Percentiles rank a stretch among this genome's conserved stretches.
phyloP scores from a whole-genome alignment of 2,329 filamentous ascomycete genomes.

The Pestalotiopsis sp. region DNA sequence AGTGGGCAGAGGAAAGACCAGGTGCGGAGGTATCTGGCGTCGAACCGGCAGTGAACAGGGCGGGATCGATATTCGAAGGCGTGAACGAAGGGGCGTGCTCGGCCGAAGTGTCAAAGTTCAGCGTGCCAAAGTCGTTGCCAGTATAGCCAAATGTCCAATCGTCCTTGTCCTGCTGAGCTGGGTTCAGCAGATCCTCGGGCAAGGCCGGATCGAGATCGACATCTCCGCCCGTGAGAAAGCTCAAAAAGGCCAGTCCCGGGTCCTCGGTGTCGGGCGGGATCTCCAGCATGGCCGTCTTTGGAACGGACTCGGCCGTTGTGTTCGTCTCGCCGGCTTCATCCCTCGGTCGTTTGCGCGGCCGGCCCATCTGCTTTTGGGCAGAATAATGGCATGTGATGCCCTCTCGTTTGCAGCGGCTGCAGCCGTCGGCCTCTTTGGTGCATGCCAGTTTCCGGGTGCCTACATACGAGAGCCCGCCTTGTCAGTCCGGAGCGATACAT shows the following conservation, averaged over 20 bases:
- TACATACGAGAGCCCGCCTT: constrained; percentile 28
- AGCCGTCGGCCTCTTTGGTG: constrained; percentile 63
- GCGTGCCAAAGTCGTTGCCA: constrained; percentile 24
- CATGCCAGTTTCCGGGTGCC: constrained; percentile 67
- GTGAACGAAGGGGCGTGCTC: constrained; percentile 23
- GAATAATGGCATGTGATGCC: constrained; percentile 63
- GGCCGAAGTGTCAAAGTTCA: constrained; percentile 27
- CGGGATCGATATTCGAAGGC: constrained; percentile 29
- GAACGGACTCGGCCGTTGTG: constrained; percentile 15
- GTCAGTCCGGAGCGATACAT: constrained; percentile 4
- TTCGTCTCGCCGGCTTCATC: constrained; percentile 21
- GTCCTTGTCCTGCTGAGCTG: constrained; percentile 12
- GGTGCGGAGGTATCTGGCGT: constrained; percentile 25
- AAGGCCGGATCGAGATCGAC: constrained; percentile 16
- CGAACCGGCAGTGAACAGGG: constrained; percentile 23
- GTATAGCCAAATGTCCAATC: constrained; percentile 23
- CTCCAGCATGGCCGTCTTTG: constrained; percentile 28
- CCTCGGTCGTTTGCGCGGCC: constrained; percentile 59
- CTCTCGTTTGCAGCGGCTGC: constrained; percentile 60
- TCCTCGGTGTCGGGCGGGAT: constrained; percentile 28
- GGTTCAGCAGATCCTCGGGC: background rate
- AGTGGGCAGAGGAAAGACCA: constrained; percentile 23
- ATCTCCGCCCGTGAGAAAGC: constrained; percentile 25
- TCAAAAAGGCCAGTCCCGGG: constrained; percentile 29
- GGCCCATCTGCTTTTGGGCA: constrained; percentile 67